Evolutionary conservation across 805 yeast genomes (phyloP), one percentile per base, ranked within the genome.

Genomic region (Starmerella geochares): DNA sequence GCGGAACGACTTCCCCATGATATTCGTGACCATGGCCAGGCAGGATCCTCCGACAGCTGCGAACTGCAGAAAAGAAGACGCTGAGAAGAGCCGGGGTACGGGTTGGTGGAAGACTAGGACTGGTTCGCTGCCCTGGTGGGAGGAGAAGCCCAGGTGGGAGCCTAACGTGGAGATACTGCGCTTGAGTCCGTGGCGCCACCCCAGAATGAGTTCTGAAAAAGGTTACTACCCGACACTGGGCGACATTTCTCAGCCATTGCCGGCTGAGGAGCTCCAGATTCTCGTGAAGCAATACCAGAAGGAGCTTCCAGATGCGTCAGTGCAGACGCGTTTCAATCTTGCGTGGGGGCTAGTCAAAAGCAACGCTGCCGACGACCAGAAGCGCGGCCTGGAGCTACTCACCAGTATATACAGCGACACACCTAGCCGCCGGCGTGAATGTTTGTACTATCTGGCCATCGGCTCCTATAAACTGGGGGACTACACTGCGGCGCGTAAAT

Each of bases 271-370:
- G 60, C 72, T 92, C 37, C 81, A 78, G 14, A 75, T 87, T 0
- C 74, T 92, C 27, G 80, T 78, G 55, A 76, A 79, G 58, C 95
- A 86, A 60, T 86, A 85, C 36, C 76, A 79, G 24, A 71, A 81
- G 1, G 97, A 92, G 63, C 80, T 83, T 28, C 94, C 92, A 4
- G 71, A 75, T 35, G 87, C 86, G 0, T 74, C 88, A 0, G 74
- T 84, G 0, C 96, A 87, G 65, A 81, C 96, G 2, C 77, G 80
- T 51, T 92, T 92, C 74, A 92, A 94, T 66, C 85, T 84, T 60
- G 94, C 96, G 0, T 92, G 99, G 98, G 98, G 94, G 3, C 71
- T 92, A 46, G 77, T 94, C 54, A 88, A 86, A 64, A 80, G 94
- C 1, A 62, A 66, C 46, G 71, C 73, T 45, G 70, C 72, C 20